Base-by-base conservation (phyloP, 2,329 filamentous ascomycete genomes). In the Sporothrix mexicana region DNA sequence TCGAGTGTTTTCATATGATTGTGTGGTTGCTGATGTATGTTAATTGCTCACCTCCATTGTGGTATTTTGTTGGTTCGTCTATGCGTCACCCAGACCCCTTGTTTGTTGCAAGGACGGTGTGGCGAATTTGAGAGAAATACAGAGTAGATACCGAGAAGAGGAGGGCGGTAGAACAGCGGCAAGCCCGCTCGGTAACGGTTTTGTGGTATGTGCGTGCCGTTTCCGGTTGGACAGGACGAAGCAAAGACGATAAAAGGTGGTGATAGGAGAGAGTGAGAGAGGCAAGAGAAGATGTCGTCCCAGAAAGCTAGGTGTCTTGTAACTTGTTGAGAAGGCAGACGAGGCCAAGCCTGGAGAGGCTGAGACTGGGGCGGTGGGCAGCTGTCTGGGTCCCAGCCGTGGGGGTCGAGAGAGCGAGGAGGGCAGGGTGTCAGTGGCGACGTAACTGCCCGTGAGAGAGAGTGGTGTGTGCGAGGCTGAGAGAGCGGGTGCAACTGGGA, bases 41-140 rank as follows among this genome's bases (percentile, higher is more conserved):
- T 51, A 66, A 55, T 71, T 55, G 45, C 70, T 71, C 59, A 71
- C 70, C 70, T 71, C 70, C 70, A 71, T 71, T 20, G 25, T 71
- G 15, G 23, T 71, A 9, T 20, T 45, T 55, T 30, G 57, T 57
- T 68, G 25, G 66, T 53, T 61, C 13, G 45, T 68, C 13, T 36
- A 4, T 36, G 4, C 30, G 30, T 36, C 30, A 36, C 30, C 30
- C 2, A 36, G 30, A 36, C 30, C 30, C 45, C 45, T 10, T 49
- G 23, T 23, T 47, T 4, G 25, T 41, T 12, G 36, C 23, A 41
- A 36, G 61, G 64, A 53, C 23, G 45, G 23, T 20, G 62, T 66
- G 62, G 62, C 41, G 10, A 66, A 66, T 41, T 61, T 30, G 3
- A 36, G 25, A 41, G 25, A 13, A 41, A 17, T 25, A 23, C 17